phyloP scores from a whole-genome alignment of 1,284 basidiomycete genomes.

The Xanthoconium separans region DNA sequence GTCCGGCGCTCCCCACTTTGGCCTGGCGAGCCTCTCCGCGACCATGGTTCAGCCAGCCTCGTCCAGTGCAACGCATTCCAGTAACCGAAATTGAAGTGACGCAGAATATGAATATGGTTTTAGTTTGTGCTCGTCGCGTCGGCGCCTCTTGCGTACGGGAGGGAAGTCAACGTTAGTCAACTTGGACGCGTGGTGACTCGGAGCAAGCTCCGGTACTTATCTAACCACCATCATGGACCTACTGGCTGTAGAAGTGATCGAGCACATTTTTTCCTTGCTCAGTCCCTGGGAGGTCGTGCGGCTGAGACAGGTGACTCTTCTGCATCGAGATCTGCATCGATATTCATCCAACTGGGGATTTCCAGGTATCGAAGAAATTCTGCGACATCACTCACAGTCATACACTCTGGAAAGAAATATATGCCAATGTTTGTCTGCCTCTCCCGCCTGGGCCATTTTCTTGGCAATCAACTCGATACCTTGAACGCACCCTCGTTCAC shows the following conservation, averaged over 20 bases:
- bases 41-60: no score
- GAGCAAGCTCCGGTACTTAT: no score
- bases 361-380: background rate
- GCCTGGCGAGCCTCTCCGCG: no score
- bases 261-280: background rate
- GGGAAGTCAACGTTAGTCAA: no score
- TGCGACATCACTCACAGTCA: background rate
- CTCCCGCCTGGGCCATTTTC: background rate
- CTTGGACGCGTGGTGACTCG: no score
- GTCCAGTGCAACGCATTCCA: no score
- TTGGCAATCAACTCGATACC: background rate
- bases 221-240: background rate
- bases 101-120: slow-evolving; percentile 3
- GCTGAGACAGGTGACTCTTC: background rate
- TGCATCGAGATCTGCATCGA: background rate
- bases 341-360: background rate
- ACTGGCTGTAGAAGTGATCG: background rate
- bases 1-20: no score
- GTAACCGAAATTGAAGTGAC: background rate
- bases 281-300: background rate
- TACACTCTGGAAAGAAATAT: background rate
- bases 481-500: background rate
- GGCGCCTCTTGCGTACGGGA: slow-evolving; percentile 15
- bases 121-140: slow-evolving; percentile 21
- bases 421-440: background rate